Base-by-base conservation (phyloP, 768 basidiomycete species). In the Tulasnella sp. region DNA sequence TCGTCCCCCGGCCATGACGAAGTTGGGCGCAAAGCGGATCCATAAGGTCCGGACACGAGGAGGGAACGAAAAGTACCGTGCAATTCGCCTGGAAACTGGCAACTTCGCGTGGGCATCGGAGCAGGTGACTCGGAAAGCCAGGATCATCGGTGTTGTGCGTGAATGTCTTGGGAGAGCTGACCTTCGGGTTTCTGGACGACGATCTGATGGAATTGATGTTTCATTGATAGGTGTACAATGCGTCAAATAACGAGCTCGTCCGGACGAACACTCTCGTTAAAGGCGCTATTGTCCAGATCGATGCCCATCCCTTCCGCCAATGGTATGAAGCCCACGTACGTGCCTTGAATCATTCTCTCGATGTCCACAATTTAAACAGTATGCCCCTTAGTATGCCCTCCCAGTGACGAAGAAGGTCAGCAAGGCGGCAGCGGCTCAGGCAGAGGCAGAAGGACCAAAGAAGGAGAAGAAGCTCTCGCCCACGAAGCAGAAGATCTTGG, bases 31-130 rank as follows among this genome's bases (percentile, higher is more conserved):
- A 58, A 98, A 98, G 79, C 89, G 96, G 63, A 77, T 99, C 68
- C 96, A 98, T 78, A 81, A 83, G 58, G 93, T 99, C 64, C 89
- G 96, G 70, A 85, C 86, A 41, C 89, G 96, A 70, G 96, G 96
- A 64, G 96, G 96, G 61, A 97, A 93, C 79, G 65, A 82, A 73
- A 99, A 99, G 76, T 85, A 83, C 79, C 85, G 96, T 67, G 96
- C 96, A 54, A 85, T 99, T 63, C 90, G 96, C 76, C 84, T 99
- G 54, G 96, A 99, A 65, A 74, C 83, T 60, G 96, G 96, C 64
- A 99, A 98, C 83, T 99, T 91, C 75, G 95, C 96, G 62, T 99
- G 96, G 96, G 96, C 80, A 58, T 94, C 91, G 44, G 96, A 98
- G 77, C 82, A 88, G 72, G 78, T 84, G 64, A 98, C 95, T 61